Evolutionary conservation across 306 rosid genomes (phyloP), one percentile per base, ranked within the genome.

Genomic region (Cyclanthera cordifolia): DNA sequence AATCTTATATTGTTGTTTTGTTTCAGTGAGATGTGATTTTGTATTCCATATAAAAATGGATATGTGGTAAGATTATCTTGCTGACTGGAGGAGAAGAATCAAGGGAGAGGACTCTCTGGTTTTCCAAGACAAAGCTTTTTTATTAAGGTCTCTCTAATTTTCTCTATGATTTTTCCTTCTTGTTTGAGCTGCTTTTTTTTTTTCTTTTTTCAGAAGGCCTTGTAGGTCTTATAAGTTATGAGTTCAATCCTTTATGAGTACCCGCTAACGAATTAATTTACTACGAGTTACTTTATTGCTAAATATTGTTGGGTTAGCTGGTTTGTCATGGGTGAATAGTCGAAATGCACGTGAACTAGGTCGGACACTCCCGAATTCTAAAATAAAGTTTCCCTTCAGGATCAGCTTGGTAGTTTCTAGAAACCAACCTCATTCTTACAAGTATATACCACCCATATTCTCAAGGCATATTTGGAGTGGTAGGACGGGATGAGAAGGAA

Each of bases 31-130:
- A 34, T 59, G 48, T 59, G n/a, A 19, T 9, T 16, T 59, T 59
- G 25, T 59, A 59, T 59, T 24, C 41, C 30, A 27, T 5, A 9
- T 32, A 34, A 17, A 59, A 34, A n/a, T n/a, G 67, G 67, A 59
- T n/a, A 32, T 17, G 24, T 32, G 67, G 46, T n/a, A 59, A 59
- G 46, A 30, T 59, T 3, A 16, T 59, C 46, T 59, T 59, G 67
- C 25, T 32, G 47, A 59, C 25, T 59, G 67, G 67, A 32, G 47
- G 67, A 32, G 8, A 59, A 32, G 67, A 59, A 59, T 30, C 46
- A 59, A 59, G 47, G 16, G 2, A 28, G 64, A 57, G 64, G 21
- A 9, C 43, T 57, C 16, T 59, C 47, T 32, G 46, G 3, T 32
- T 59, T 30, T 7, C 11, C 43, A 16, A 57, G 23, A 28, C 21